Evolutionary conservation across 257 asterid genomes (phyloP).

Genomic region (Przewalskia tangutica): DNA sequence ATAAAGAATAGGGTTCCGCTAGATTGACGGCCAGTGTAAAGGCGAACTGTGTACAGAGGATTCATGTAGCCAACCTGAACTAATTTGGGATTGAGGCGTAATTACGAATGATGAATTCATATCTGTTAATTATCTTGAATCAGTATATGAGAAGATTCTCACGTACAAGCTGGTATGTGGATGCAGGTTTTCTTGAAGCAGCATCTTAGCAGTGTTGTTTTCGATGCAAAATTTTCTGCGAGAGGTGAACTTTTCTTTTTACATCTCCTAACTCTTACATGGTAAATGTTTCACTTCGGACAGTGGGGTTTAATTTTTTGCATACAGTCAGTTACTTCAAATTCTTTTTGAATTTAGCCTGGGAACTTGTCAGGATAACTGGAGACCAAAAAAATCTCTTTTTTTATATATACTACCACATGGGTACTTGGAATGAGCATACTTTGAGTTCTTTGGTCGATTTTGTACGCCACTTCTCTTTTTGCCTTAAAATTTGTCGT

Average conservation of each 20-base stretch:
- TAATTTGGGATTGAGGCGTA: not conserved
- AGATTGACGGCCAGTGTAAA: not conserved
- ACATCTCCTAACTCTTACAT: not conserved
- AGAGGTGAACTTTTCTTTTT: slow-evolving; percentile 30
- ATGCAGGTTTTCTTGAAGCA: slow-evolving; percentile 94
- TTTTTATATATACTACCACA: not conserved
- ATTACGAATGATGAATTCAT: not conserved
- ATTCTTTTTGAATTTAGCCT: not conserved
- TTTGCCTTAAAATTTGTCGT: not conserved
- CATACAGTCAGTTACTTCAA: not conserved
- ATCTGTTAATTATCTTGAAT: not conserved
- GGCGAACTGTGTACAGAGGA: not conserved
- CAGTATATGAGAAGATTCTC: not conserved
- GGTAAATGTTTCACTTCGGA: too few relatives aligned
- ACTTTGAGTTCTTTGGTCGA: not conserved
- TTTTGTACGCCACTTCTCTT: not conserved
- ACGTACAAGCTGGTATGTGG: not conserved
- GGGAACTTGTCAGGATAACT: not conserved
- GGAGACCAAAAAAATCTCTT: not conserved
- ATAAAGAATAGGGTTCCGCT: not conserved
- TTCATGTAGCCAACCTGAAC: not conserved
- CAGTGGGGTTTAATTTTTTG: not conserved
- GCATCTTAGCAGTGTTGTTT: slow-evolving; percentile 52
- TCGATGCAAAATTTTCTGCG: slow-evolving; percentile 50
- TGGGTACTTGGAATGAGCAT: not conserved